Conservation (phyloP, 306 rosid genomes). For the Macrotyloma uniflorum region DNA sequence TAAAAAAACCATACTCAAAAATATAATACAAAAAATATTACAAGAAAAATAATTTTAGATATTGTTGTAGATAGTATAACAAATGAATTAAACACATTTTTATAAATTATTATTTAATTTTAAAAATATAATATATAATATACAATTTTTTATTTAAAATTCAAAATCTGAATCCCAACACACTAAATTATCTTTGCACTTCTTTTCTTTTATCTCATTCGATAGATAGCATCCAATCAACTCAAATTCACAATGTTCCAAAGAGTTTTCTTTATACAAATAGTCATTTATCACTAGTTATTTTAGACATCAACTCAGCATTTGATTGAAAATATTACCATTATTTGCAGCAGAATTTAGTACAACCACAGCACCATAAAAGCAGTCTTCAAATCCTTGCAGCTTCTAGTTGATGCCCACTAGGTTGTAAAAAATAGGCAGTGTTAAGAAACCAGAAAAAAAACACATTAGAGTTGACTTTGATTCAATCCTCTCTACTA, state of each 20-base stretch:
- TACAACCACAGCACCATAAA: constrained; percentile 37
- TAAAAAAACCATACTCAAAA: too few relatives aligned
- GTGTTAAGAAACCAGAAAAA: background rate
- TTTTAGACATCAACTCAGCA: background rate
- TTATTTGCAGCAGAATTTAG: constrained; percentile 37
- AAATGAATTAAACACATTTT: too few relatives aligned
- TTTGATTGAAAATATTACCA: constrained; percentile 2
- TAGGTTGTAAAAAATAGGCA: constrained; percentile 2
- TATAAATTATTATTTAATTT: too few relatives aligned
- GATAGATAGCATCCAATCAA: too few relatives aligned
- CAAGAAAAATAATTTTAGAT: too few relatives aligned
- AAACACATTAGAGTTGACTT: background rate
- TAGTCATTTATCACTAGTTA: background rate
- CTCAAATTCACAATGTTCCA: background rate
- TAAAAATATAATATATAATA: too few relatives aligned
- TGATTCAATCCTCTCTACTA: constrained; percentile 18
- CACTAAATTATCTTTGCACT: too few relatives aligned
- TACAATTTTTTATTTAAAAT: too few relatives aligned
- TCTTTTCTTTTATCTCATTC: too few relatives aligned
- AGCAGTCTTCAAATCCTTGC: constrained; percentile 28
- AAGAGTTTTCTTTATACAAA: background rate
- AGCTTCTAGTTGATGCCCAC: background rate
- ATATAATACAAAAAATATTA: too few relatives aligned
- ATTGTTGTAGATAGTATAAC: too few relatives aligned
- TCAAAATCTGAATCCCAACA: too few relatives aligned